These are phyloP conservation scores for Zygosaccharomyces pseudobailii DNA, from an alignment of 1,139 yeast species.

Conservation along the genomic window DNA sequence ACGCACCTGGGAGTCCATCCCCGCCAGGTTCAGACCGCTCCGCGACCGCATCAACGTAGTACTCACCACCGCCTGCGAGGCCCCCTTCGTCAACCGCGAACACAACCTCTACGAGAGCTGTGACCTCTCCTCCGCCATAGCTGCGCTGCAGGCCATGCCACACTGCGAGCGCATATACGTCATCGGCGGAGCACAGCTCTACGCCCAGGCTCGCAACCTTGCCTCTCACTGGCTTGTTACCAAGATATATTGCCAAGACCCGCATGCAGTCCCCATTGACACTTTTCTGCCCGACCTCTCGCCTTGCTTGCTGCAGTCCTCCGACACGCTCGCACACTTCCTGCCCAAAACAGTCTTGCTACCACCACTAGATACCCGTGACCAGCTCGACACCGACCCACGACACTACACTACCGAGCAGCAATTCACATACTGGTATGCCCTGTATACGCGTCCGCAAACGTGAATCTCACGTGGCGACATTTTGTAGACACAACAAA, in stretches of 20 bases:
- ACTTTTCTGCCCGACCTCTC: conserved; percentile 42
- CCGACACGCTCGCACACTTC: conserved; percentile 14
- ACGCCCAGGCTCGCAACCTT: conserved; percentile 48
- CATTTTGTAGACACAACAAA: neutral
- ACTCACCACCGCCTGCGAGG: conserved; percentile 7
- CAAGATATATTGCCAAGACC: conserved; percentile 41
- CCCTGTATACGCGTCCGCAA: conserved; percentile 17
- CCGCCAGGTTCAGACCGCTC: conserved; percentile 75
- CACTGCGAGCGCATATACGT: conserved; percentile 59
- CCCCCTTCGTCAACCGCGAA: conserved; percentile 41
- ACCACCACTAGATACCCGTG: conserved; percentile 9
- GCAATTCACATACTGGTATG: conserved; percentile 24
- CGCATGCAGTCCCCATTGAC: conserved; percentile 38
- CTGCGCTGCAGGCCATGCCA: conserved; percentile 20
- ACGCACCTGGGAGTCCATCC: conserved; percentile 94
- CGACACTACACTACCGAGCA: conserved; percentile 17
- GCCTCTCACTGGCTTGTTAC: conserved; percentile 69
- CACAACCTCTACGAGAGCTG: conserved; percentile 18
- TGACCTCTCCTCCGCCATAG: conserved; percentile 20
- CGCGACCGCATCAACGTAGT: conserved; percentile 72
- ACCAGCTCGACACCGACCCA: neutral
- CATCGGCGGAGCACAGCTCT: conserved; percentile 92
- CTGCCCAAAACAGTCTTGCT: conserved; percentile 21
- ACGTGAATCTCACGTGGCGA: conserved; percentile 2
- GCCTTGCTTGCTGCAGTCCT: conserved; percentile 21